A percentile compares a stretch with the other conserved stretches of the same genome.
These are phyloP conservation scores for Phyllosticta capitalensis DNA, from an alignment of 2,329 filamentous ascomycete genomes.

Conservation along the genomic window DNA sequence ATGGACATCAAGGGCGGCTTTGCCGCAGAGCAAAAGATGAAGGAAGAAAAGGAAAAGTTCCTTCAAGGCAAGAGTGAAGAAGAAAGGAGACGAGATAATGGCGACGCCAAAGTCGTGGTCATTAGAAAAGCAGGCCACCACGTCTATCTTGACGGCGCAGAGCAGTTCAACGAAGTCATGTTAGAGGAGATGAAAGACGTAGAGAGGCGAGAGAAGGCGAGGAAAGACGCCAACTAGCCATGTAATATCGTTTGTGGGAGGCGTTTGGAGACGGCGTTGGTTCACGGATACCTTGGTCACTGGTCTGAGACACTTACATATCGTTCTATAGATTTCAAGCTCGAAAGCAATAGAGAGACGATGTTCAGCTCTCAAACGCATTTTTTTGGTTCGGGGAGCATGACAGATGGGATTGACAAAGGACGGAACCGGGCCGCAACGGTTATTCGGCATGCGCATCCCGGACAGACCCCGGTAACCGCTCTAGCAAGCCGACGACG, in stretches of 20 bases:
- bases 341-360: neutral
- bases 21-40: constrained; percentile 69
- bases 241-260: neutral
- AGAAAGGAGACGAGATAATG: constrained; percentile 63
- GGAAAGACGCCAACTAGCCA: neutral
- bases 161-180: constrained; percentile 60
- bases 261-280: neutral
- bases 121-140: constrained; percentile 65
- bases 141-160: constrained; percentile 59
- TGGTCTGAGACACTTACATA: neutral
- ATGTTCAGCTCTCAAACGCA: neutral
- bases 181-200: constrained; percentile 58
- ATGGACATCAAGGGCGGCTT: constrained; percentile 54
- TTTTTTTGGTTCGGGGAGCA: neutral
- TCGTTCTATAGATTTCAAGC: neutral
- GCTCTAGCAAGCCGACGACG: neutral
- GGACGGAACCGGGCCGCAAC: neutral
- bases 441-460: neutral
- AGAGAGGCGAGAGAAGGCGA: constrained; percentile 27
- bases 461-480: neutral
- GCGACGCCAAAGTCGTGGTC: constrained; percentile 71
- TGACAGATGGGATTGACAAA: neutral
- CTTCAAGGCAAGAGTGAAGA: constrained; percentile 52
- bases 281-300: neutral
- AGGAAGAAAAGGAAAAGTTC: constrained; percentile 52